A percentile compares a stretch with the other conserved stretches of the same genome.
phyloP scores from a whole-genome alignment of 2,329 filamentous ascomycete species.

The Penicillium nordicum region DNA sequence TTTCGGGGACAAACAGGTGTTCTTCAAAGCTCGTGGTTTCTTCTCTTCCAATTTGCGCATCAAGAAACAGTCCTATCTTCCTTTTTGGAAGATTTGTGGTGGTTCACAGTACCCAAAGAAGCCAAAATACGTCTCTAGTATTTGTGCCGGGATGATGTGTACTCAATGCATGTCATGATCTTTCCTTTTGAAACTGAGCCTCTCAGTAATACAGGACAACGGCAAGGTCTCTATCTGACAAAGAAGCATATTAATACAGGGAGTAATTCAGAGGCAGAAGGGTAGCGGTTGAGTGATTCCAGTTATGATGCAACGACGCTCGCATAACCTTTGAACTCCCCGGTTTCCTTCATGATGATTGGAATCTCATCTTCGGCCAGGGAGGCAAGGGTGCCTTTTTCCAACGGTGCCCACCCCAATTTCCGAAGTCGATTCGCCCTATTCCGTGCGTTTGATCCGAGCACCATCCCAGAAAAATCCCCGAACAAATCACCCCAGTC shows the following conservation, averaged over 20 bases:
- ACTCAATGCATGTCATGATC: neutral
- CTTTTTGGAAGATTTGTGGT: neutral
- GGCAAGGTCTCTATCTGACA: neutral
- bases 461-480: neutral
- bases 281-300: too few relatives aligned
- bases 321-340: constrained; percentile 1
- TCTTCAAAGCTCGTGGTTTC: neutral
- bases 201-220: neutral
- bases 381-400: constrained; percentile 1
- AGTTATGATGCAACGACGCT: constrained; percentile 1
- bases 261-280: neutral
- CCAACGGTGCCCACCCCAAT: constrained; percentile 6
- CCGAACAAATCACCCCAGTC: constrained; percentile 2
- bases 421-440: constrained; percentile 4
- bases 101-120: neutral
- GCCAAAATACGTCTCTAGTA: neutral
- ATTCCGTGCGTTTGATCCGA: constrained; percentile 5
- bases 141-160: neutral
- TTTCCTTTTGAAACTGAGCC: neutral
- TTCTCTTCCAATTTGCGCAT: neutral
- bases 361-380: constrained; percentile 7
- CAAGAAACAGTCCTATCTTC: neutral
- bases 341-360: constrained; percentile 3
- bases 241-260: neutral
- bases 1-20: neutral